Base-by-base conservation (phyloP, 306 rosid genomes). In the Alnus glutinosa region DNA sequence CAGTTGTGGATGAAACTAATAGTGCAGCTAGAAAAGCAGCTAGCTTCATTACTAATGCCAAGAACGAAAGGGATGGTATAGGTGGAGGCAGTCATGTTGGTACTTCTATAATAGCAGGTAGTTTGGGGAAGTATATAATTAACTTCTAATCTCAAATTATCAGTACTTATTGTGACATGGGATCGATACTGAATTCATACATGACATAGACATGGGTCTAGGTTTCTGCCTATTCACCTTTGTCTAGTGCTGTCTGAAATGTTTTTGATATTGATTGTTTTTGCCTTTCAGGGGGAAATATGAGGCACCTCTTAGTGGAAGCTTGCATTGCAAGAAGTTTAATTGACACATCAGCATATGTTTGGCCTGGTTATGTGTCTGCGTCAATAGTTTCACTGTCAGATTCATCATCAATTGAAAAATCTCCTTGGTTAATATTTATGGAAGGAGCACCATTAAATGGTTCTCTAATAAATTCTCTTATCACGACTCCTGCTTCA, bases 271-370 rank as follows among this genome's bases (percentile, higher is more conserved):
- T 80, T 74, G 47, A 59, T 49, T 77, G 68, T 71, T 4, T 58
- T 23, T 66, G 47, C 84, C 83, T 82, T 76, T 86, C 87, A 90
- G 97, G 86, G 15, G 97, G 92, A 66, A 84, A 87, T 89, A 86
- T 92, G 93, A 80, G 91, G 82, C 97, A 92, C 86, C 97, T 92
- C 44, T 87, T 90, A 69, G 90, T 90, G 79, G 97, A 92, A 81
- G 95, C 97, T 77, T 92, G 93, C 88, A 87, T 92, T 63, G 89
- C 95, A 52, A 90, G 97, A 80, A 80, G 83, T 77, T 86, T 92
- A 78, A 76, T 90, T 37, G 93, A 90, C 80, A 83, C 91, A 32
- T 90, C 97, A 19, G 93, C 84, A 42, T 92, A 90, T 85, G 80
- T 86, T 50, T 92, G 92, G 91, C 91, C 93, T n/a, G 83, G 87